Conservation (phyloP, 2,329 filamentous ascomycete genomes). For the Cladosporium sp. region DNA sequence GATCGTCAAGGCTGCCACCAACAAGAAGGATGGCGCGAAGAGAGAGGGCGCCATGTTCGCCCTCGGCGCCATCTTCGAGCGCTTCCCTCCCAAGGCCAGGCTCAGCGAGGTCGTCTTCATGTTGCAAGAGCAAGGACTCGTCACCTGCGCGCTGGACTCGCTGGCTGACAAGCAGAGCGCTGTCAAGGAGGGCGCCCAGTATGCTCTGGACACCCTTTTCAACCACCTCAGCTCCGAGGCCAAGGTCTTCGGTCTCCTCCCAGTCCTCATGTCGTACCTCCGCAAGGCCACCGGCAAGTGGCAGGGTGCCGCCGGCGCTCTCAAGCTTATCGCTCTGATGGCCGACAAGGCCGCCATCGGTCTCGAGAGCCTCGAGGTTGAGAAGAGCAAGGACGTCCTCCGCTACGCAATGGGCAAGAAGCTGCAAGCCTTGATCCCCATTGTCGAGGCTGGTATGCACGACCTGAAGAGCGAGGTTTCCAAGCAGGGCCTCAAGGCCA, state of each 20-base stretch:
- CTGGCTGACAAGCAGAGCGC: constrained; percentile 87
- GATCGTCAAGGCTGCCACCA: constrained; percentile 74
- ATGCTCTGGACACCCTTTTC: constrained; percentile 89
- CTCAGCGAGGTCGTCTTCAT: constrained; percentile 80
- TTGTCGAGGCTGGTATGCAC: constrained; percentile 93
- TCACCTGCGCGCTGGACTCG: constrained; percentile 75
- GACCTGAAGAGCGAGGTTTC: constrained; percentile 84
- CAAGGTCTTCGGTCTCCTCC: constrained; percentile 78
- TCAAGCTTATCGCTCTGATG: constrained; percentile 84
- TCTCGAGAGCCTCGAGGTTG: constrained; percentile 79
- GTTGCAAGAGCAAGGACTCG: constrained; percentile 73
- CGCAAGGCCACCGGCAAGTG: constrained; percentile 87
- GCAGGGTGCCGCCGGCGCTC: constrained; percentile 90
- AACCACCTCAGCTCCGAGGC: constrained; percentile 76
- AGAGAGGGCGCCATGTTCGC: constrained; percentile 94
- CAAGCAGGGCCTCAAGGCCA: constrained; percentile 89
- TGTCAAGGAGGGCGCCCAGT: constrained; percentile 88
- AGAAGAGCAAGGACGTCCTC: constrained; percentile 82
- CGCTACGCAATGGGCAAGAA: constrained; percentile 87
- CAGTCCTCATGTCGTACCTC: constrained; percentile 73
- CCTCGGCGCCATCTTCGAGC: constrained; percentile 89
- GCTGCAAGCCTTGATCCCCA: constrained; percentile 81
- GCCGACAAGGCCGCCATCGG: constrained; percentile 90
- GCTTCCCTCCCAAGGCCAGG: constrained; percentile 74
- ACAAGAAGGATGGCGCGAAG: constrained; percentile 88